Conservation (phyloP, 495 filamentous ascomycete genomes). For the Penicillium verhagenii region DNA sequence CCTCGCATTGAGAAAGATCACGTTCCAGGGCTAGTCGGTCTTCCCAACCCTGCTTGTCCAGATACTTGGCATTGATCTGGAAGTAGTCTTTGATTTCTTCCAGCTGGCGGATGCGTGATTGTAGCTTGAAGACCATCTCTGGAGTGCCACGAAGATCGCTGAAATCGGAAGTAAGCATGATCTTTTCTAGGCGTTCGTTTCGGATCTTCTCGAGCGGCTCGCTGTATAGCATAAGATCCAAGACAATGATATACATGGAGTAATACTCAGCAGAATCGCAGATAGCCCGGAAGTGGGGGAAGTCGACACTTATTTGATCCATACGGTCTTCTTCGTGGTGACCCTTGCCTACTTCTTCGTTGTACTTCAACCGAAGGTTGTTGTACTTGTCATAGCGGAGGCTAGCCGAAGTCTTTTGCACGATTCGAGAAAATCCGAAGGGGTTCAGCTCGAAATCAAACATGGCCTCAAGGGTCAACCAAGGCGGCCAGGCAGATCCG, state of each 20-base stretch:
- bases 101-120: constrained; percentile 87
- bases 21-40: constrained; percentile 82
- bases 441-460: constrained; percentile 91
- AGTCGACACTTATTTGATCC: constrained; percentile 95
- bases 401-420: constrained; percentile 90
- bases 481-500: constrained; percentile 90
- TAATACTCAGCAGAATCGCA: constrained; percentile 97
- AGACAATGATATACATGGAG: constrained; percentile 93
- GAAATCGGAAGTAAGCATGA: constrained; percentile 99
- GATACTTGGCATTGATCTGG: constrained; percentile 81
- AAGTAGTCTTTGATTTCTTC: constrained; percentile 97
- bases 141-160: constrained; percentile 93
- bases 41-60: constrained; percentile 90
- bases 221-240: constrained; percentile 91
- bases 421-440: constrained; percentile 92
- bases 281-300: constrained; percentile 85
- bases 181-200: constrained; percentile 91
- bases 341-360: constrained; percentile 80
- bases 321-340: constrained; percentile 70
- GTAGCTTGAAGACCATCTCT: constrained; percentile 87
- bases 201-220: constrained; percentile 95
- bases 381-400: constrained; percentile 98
- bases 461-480: constrained; percentile 97
- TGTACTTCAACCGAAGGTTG: constrained; percentile 93
- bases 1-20: constrained; percentile 85